phyloP scores from a whole-genome alignment of 352 stramenopile species.

The Pythium monospermum region DNA sequence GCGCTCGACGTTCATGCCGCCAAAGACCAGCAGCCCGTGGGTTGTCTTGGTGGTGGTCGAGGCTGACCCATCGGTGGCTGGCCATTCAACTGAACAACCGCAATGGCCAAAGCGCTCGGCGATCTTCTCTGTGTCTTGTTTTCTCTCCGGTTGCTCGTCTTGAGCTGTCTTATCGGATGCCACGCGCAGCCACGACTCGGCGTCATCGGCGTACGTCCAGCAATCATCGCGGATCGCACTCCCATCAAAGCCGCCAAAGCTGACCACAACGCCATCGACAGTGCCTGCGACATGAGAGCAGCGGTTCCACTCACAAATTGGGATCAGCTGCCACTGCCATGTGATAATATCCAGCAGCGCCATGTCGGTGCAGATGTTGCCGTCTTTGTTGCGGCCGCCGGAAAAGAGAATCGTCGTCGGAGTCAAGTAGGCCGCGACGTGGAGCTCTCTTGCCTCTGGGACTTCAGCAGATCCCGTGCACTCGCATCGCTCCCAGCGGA shows the following conservation, averaged over 20 bases:
- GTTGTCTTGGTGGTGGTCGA: constrained; percentile 1
- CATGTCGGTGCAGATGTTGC: constrained; percentile 56
- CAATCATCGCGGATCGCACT: constrained; percentile 36
- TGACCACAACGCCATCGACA: constrained; percentile 28
- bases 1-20: constrained; percentile 33
- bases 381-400: constrained; percentile 44
- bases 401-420: constrained; percentile 31
- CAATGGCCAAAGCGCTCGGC: constrained; percentile 47
- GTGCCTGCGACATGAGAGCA: constrained; percentile 36
- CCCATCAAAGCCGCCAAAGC: constrained; percentile 55
- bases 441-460: constrained; percentile 44
- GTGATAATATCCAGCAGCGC: constrained; percentile 28
- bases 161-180: not conserved
- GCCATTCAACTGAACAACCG: constrained; percentile 19
- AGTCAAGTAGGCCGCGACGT: constrained; percentile 27
- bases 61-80: not conserved
- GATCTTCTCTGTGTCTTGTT: not conserved
- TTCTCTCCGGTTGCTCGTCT: not conserved
- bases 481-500: constrained; percentile 30
- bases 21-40: constrained; percentile 40
- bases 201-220: constrained; percentile 40
- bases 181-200: constrained; percentile 37
- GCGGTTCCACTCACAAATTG: constrained; percentile 50
- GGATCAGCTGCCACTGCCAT: constrained; percentile 50
- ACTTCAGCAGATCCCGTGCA: constrained; percentile 10